Evolutionary conservation across 768 basidiomycete genomes (phyloP), one percentile per base, ranked within the genome.

Genomic region (Pulveroboletus sp.): DNA sequence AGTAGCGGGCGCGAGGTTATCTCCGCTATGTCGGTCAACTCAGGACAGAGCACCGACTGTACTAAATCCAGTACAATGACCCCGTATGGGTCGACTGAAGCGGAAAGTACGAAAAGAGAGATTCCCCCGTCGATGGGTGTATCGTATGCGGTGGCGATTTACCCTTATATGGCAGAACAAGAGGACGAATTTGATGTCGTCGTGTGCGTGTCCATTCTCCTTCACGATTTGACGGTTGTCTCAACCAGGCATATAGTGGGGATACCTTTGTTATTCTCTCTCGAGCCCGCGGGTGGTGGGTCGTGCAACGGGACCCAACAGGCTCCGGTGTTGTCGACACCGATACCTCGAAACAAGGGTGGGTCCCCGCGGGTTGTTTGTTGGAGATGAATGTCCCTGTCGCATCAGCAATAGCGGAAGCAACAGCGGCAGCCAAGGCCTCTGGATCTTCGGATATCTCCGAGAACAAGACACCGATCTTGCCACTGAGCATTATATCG

Each of bases 231-330:
- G 5, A 27, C 21, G 3, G 9, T 17, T 52, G 27, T 49, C 55
- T 59, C 35, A 59, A 28, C 2, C 49, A 38, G 14, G 47, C 11
- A 26, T 46, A 3, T 51, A 94, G 92, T 14, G 93, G 92, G 36
- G 91, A 94, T 62, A 93, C 93, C 1, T 97, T 93, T 69, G 82
- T 95, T 55, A 94, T 97, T 55, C 73, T 93, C 37, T 90, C 90
- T 47, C 83, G 94, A 46, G 86, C 93, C n/a, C 85, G 94, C 48
- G 95, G 96, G 1, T 99, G 96, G 96, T 99, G 95, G 93, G 89
- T 97, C 31, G 96, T 98, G 5, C 94, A 98, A 64, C 84, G 89
- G 31, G 96, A 99, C 68, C 88, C 88, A 28, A 83, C 81, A 32
- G 93, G 93, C 5, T 78, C 84, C 3, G 91, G 93, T 9, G 68